phyloP scores from a whole-genome alignment of 805 yeast genomes.

The Candida schatavii region DNA sequence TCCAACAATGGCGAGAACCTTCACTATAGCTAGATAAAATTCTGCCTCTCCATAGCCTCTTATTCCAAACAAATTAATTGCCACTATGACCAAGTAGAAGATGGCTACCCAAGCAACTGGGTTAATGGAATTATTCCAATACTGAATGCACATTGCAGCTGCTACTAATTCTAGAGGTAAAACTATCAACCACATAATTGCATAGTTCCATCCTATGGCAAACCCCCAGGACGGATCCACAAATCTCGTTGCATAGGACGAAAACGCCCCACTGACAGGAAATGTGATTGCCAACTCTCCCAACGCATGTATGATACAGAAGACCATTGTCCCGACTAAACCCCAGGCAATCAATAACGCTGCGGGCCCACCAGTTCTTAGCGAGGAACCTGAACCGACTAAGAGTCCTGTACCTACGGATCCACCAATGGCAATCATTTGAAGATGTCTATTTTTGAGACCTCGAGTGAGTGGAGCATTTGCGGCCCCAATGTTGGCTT shows the following conservation, averaged over 20 bases:
- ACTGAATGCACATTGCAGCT: constrained; percentile 34
- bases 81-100: constrained; percentile 27
- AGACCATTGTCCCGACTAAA: constrained; percentile 56
- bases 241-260: constrained; percentile 36
- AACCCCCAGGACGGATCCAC: constrained; percentile 40
- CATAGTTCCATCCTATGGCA: constrained; percentile 40
- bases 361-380: constrained; percentile 42
- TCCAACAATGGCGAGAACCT: constrained; percentile 34
- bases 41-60: constrained; percentile 40
- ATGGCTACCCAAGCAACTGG: constrained; percentile 38
- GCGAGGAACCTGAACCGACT: constrained; percentile 49
- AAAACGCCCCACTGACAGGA: constrained; percentile 40
- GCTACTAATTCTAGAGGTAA: constrained; percentile 38
- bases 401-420: constrained; percentile 60
- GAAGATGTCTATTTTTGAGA: constrained; percentile 48
- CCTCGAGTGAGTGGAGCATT: constrained; percentile 35
- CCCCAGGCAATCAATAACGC: constrained; percentile 53
- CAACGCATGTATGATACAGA: constrained; percentile 57
- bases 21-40: constrained; percentile 27
- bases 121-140: constrained; percentile 32
- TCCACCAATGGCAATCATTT: constrained; percentile 54
- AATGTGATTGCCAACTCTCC: constrained; percentile 60
- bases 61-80: constrained; percentile 33
- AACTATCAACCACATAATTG: constrained; percentile 37
- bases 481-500: constrained; percentile 30